Evolutionary conservation across 495 filamentous ascomycete species (phyloP).

Genomic region (Penicillium coprophilum): DNA sequence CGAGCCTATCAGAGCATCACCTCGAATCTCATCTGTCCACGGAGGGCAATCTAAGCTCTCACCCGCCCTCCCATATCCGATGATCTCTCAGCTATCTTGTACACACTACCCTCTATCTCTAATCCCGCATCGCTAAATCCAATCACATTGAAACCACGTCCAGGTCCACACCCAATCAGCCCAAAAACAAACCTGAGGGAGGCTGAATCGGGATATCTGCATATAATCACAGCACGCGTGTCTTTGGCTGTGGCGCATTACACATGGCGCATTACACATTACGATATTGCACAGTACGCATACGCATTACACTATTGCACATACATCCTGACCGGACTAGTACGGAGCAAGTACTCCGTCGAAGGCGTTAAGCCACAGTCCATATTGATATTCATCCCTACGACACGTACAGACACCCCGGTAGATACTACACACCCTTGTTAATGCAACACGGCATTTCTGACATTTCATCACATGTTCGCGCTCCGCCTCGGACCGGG

Average conservation of each 20-base stretch:
- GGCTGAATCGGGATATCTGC: slow-evolving; percentile 4
- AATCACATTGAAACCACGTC: background rate
- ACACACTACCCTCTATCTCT: background rate
- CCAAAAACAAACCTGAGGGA: background rate
- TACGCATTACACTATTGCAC: too few relatives aligned
- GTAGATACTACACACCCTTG: background rate
- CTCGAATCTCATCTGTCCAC: too few relatives aligned
- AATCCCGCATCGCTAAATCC: too few relatives aligned
- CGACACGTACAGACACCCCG: background rate
- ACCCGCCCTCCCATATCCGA: too few relatives aligned
- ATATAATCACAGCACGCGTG: background rate
- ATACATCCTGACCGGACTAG: background rate
- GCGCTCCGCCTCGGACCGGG: background rate
- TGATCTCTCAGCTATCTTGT: background rate
- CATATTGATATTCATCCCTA: background rate
- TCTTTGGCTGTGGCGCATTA: slow-evolving; percentile 1
- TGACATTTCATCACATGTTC: background rate
- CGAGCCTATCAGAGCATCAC: background rate
- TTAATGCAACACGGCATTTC: slow-evolving; percentile 3
- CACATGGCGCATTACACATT: background rate
- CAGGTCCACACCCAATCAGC: background rate
- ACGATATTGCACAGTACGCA: background rate
- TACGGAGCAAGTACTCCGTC: background rate
- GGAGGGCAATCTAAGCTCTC: background rate
- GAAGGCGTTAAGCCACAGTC: background rate